Evolutionary conservation across 352 stramenopile genomes (phyloP), one percentile per base, ranked within the genome.

Genomic region (Pythium phragmiticola): DNA sequence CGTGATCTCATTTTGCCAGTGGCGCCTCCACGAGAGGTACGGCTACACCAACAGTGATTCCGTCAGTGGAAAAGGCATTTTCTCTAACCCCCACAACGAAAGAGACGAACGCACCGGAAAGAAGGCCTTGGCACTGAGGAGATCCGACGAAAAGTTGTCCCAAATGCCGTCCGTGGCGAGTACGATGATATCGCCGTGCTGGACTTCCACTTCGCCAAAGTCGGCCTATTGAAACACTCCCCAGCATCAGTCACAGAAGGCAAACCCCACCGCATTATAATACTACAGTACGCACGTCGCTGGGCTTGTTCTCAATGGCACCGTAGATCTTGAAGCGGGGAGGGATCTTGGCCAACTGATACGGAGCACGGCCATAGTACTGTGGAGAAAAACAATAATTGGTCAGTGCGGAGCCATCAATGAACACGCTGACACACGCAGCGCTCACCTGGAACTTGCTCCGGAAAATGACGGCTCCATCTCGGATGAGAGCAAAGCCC

Each of bases 111-210:
- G 7, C 72, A 92, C 83, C 49, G 83, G 82, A 39, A 83, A 85
- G 50, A 83, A 82, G 8, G 76, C 63, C 36, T 76, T 65, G 17
- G 77, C 45, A 47, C 73, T 75, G 45, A 79, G 60, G 1, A 92
- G 73, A 47, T 87, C 72, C 0, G 76, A 72, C 8, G 78, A 66
- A 60, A 92, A 92, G 65, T 92, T 92, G 68, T 92, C 84, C 84
- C 84, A 92, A 19, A 92, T 82, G 26, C 84, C 84, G 68, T 92
- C 84, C 7, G 84, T 91, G n/a, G 84, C 84, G 8, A 91, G 68
- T 30, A 92, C 82, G 39, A 92, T 81, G 51, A 92, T 66, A 60
- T 92, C 84, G 67, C 84, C 84, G 49, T 83, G 77, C 41, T 91
- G 64, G n/a, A 92, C 74, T 30, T 86, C 76, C 17, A 92, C 72